Evolutionary conservation across 2,329 filamentous ascomycete species (phyloP).

Genomic region (Fusarium humuli): DNA sequence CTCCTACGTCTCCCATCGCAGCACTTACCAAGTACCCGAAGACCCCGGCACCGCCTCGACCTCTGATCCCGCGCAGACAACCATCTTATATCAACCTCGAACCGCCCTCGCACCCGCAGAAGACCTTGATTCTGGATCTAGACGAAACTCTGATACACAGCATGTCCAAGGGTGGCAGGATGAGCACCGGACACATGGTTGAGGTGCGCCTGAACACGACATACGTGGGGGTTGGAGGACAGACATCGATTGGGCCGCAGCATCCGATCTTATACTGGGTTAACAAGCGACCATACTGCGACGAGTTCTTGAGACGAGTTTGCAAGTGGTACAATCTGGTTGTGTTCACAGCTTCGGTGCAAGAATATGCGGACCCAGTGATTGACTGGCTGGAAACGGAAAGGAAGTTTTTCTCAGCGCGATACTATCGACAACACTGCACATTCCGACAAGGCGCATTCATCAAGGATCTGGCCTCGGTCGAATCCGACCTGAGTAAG

Average conservation of each 20-base stretch:
- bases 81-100: slow-evolving; percentile 83
- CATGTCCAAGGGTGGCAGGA: slow-evolving; percentile 94
- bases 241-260: slow-evolving; percentile 73
- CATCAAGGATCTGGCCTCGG: slow-evolving; percentile 96
- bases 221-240: slow-evolving; percentile 73
- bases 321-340: slow-evolving; percentile 99
- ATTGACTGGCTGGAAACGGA: slow-evolving; percentile 99
- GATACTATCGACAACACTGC: slow-evolving; percentile 97
- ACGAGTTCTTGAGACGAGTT: slow-evolving; percentile 91
- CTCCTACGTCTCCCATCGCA: slow-evolving; percentile 84
- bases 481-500: slow-evolving; percentile 96
- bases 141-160: slow-evolving; percentile 99
- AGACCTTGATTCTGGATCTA: slow-evolving; percentile 94
- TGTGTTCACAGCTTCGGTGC: slow-evolving; percentile 95
- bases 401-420: slow-evolving; percentile 92
- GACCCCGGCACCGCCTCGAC: slow-evolving; percentile 87
- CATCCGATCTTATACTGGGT: slow-evolving; percentile 99
- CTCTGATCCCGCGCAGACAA: slow-evolving; percentile 87
- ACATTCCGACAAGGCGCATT: slow-evolving; percentile 95
- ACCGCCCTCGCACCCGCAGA: slow-evolving; percentile 73
- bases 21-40: slow-evolving; percentile 90
- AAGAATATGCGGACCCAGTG: slow-evolving; percentile 98
- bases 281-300: slow-evolving; percentile 95
- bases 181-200: slow-evolving; percentile 98
- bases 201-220: slow-evolving; percentile 89